These are phyloP conservation scores for Lecanosticta acicola DNA, from an alignment of 2,329 filamentous ascomycete species.

Conservation along the genomic window DNA sequence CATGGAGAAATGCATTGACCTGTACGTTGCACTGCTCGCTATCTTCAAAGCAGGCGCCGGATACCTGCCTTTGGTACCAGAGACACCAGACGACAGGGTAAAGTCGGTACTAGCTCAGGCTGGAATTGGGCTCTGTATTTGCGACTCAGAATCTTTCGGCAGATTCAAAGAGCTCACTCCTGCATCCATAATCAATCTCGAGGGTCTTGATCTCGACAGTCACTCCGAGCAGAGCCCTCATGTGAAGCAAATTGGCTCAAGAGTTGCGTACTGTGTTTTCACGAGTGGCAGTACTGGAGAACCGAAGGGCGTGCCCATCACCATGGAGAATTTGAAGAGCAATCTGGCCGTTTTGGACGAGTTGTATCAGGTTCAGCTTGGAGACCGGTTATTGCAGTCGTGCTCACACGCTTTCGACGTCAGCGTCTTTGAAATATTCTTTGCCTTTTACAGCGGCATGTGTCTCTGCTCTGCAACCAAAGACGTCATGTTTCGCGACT, in stretches of 20 bases:
- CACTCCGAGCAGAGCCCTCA: constrained; percentile 22
- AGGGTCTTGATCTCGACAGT: too few relatives aligned
- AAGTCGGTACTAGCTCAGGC: constrained; percentile 59
- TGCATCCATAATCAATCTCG: too few relatives aligned
- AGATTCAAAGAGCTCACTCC: too few relatives aligned
- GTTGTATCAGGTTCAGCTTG: constrained; percentile 56
- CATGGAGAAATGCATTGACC: constrained; percentile 65
- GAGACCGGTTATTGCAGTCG: constrained; percentile 66
- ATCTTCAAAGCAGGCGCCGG: constrained; percentile 69
- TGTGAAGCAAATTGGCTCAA: constrained; percentile 38
- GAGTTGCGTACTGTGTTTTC: constrained; percentile 69
- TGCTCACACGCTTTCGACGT: constrained; percentile 83
- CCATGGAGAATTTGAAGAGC: constrained; percentile 67
- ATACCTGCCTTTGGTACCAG: constrained; percentile 72
- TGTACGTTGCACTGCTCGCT: constrained; percentile 71
- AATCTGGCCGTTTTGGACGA: constrained; percentile 63
- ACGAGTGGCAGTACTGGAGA: constrained; percentile 77
- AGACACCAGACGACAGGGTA: constrained; percentile 59
- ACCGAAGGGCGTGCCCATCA: constrained; percentile 75
- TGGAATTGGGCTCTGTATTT: constrained; percentile 45
- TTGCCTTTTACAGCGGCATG: constrained; percentile 72
- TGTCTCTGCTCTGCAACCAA: constrained; percentile 71
- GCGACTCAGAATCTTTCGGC: constrained; percentile 26
- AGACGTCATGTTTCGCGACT: constrained; percentile 65
- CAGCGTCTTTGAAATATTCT: constrained; percentile 87